phyloP scores from a whole-genome alignment of 75 land plant genomes.

The Cunninghamia lanceolata region DNA sequence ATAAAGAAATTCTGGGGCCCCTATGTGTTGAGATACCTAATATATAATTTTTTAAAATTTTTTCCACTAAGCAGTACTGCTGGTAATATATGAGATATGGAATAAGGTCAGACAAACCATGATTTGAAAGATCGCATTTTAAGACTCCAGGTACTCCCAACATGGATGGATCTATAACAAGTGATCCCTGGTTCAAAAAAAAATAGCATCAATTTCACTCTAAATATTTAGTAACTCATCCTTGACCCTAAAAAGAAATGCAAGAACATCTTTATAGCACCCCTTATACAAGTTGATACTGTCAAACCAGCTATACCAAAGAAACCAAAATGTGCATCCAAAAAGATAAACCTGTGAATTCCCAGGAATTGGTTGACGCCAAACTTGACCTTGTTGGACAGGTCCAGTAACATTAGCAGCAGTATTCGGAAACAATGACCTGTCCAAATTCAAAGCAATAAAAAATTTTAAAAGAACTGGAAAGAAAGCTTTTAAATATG shows the following conservation, averaged over 20 bases:
- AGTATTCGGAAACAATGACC: slow-evolving; percentile 23
- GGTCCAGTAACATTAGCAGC: slow-evolving; percentile 26
- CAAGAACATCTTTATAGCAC: background rate
- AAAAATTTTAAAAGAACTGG: background rate
- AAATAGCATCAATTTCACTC: slow-evolving; percentile 23
- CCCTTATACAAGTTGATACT: background rate
- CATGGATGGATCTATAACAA: slow-evolving; percentile 38
- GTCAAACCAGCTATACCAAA: background rate
- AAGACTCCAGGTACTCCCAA: slow-evolving; percentile 36
- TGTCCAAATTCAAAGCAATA: slow-evolving; percentile 4
- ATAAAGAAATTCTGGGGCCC: background rate
- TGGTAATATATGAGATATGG: background rate
- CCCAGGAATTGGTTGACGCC: slow-evolving; percentile 38
- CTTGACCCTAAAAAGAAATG: background rate
- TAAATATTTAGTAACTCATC: background rate
- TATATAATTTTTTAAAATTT: background rate
- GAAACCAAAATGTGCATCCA: background rate
- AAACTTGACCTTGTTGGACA: slow-evolving; percentile 33
- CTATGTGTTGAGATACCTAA: background rate
- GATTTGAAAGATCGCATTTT: slow-evolving; percentile 23
- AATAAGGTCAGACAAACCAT: slow-evolving; percentile 19
- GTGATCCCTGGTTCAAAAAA: slow-evolving; percentile 30
- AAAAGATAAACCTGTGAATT: slow-evolving; percentile 24
- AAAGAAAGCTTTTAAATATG: background rate
- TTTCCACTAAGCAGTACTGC: background rate